These are phyloP conservation scores for Suillus subalutaceus DNA, from an alignment of 768 basidiomycete species.

Conservation along the genomic window DNA sequence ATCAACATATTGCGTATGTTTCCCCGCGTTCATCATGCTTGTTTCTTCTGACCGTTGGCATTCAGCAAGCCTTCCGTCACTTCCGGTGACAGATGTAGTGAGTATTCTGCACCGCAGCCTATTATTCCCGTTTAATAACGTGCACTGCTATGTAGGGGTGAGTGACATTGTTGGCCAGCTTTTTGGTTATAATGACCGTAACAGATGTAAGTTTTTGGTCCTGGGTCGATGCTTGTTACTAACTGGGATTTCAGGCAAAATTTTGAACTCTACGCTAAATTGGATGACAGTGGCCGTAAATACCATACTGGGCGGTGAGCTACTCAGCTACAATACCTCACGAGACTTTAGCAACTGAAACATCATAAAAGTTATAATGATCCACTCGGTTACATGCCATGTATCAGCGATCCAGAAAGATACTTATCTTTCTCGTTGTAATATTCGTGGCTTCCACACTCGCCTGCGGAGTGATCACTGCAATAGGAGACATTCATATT, in stretches of 20 bases:
- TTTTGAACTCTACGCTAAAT: neutral
- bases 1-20: neutral
- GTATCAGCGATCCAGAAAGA: neutral
- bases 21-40: neutral
- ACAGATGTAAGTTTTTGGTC: neutral
- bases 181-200: neutral
- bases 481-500: neutral
- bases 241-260: neutral
- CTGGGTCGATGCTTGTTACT: neutral
- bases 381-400: neutral
- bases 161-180: neutral
- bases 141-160: neutral
- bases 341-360: neutral
- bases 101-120: neutral
- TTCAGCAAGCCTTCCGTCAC: neutral
- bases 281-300: neutral
- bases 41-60: neutral
- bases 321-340: neutral
- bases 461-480: neutral
- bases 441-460: neutral
- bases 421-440: slow-evolving; percentile 1
- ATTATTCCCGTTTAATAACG: neutral
- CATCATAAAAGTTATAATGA: neutral
- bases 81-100: neutral
- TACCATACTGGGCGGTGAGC: neutral